These are phyloP conservation scores for Periconia sp. DNA, from an alignment of 2,329 filamentous ascomycete genomes.

Conservation along the genomic window DNA sequence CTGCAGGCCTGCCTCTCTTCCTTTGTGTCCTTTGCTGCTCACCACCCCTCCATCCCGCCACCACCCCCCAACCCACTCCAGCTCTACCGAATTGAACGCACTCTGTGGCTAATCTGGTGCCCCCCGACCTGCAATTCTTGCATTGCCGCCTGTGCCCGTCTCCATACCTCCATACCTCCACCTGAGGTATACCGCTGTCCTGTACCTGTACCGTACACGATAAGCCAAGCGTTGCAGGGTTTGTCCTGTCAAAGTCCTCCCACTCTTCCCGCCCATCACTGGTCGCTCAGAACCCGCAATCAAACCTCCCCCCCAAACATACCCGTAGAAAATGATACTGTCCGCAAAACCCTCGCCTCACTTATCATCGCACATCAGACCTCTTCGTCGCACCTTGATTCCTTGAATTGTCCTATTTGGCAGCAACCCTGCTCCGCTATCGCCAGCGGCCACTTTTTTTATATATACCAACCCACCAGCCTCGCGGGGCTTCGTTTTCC, in stretches of 20 bases:
- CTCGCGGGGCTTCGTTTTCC: constrained; percentile 29
- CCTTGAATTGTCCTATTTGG: constrained; percentile 26
- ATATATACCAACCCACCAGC: constrained; percentile 28
- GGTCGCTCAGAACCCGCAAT: constrained; percentile 35
- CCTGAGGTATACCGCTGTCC: no score
- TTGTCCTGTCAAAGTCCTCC: constrained; percentile 39
- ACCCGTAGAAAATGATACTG: constrained; percentile 44
- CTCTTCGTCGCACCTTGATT: constrained; percentile 34
- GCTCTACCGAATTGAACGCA: constrained; percentile 29
- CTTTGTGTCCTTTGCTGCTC: constrained; percentile 21
- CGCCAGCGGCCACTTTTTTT: constrained; percentile 33
- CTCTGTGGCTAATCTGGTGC: constrained; percentile 38
- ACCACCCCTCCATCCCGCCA: constrained; percentile 32
- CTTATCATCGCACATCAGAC: constrained; percentile 33
- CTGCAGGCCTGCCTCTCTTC: constrained; percentile 34
- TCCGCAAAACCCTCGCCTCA: constrained; percentile 39
- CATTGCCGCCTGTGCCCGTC: constrained; percentile 43
- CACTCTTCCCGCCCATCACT: constrained; percentile 35
- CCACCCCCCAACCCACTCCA: constrained; percentile 20
- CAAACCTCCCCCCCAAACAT: constrained; percentile 21
- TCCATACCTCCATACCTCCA: constrained; percentile 24
- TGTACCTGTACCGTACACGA: constrained; percentile 10
- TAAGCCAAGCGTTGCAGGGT: constrained; percentile 45
- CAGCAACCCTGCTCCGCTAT: constrained; percentile 11
- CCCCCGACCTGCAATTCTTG: constrained; percentile 38